Evolutionary conservation across 2,329 filamentous ascomycete species (phyloP).

Genomic region (Metarhizium sp.): DNA sequence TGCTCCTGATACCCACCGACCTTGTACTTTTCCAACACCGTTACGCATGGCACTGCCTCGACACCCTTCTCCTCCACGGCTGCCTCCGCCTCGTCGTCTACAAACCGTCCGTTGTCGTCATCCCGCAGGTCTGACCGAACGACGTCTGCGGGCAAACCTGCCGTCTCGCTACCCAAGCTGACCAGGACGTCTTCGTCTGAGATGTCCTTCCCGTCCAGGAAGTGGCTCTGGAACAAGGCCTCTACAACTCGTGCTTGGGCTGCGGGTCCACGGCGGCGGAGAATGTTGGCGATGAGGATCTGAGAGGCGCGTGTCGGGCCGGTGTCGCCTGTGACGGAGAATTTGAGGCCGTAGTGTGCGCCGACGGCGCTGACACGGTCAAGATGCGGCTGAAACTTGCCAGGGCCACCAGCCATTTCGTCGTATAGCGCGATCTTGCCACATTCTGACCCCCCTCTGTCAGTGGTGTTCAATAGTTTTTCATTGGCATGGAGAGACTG

Average conservation of each 20-base stretch:
- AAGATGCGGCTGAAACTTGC: constrained; percentile 17
- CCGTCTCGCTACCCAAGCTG: constrained; percentile 19
- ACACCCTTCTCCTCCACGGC: no score
- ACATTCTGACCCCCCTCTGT: constrained; percentile 13
- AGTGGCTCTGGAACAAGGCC: constrained; percentile 27
- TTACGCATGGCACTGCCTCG: constrained; percentile 56
- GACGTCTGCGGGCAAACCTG: constrained; percentile 18
- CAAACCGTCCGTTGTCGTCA: constrained; percentile 14
- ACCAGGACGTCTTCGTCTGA: constrained; percentile 29
- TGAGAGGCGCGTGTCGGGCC: constrained; percentile 37
- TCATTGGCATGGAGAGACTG: no score
- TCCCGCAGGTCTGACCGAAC: constrained; percentile 20
- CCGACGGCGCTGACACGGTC: constrained; percentile 23
- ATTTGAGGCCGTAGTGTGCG: constrained; percentile 25
- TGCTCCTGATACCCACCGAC: constrained; percentile 42
- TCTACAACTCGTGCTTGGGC: constrained; percentile 32
- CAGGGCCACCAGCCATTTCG: constrained; percentile 16
- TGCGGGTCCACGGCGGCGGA: constrained; percentile 17
- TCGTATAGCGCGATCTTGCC: constrained; percentile 29
- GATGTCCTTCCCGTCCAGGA: constrained; percentile 26
- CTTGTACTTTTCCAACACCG: constrained; percentile 57
- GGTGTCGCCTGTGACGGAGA: constrained; percentile 30
- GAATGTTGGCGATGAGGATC: constrained; percentile 35
- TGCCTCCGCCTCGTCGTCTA: constrained; percentile 20
- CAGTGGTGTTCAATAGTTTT: constrained; percentile 6